Percentiles rank a stretch among this genome's conserved stretches.
These are phyloP conservation scores for Taphrina communis DNA, from an alignment of 1,139 yeast genomes.

Conservation along the genomic window DNA sequence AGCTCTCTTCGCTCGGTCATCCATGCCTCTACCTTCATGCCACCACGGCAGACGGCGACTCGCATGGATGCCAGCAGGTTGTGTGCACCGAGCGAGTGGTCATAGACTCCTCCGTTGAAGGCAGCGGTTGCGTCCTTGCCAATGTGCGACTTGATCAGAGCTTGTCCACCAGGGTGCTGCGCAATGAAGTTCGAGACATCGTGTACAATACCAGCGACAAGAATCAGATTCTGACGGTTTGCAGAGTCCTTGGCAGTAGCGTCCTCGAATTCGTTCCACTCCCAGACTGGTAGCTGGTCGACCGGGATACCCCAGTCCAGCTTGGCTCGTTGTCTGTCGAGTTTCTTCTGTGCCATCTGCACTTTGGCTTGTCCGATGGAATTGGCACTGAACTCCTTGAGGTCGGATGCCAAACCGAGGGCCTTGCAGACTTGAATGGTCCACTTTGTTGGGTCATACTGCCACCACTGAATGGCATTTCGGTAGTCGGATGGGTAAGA, in stretches of 20 bases:
- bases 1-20: constrained; percentile 60
- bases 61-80: constrained; percentile 94
- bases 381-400: constrained; percentile 90
- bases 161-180: constrained; percentile 98
- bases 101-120: constrained; percentile 96
- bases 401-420: constrained; percentile 84
- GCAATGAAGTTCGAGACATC: constrained; percentile 82
- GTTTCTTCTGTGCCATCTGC: constrained; percentile 95
- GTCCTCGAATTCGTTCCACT: constrained; percentile 77
- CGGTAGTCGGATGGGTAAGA: constrained; percentile 99
- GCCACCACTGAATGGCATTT: constrained; percentile 97
- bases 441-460: constrained; percentile 94
- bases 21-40: constrained; percentile 78
- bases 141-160: constrained; percentile 79
- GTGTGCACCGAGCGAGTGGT: constrained; percentile 97
- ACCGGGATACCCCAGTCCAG: constrained; percentile 94
- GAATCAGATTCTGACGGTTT: constrained; percentile 63
- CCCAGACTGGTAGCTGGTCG: constrained; percentile 87
- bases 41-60: constrained; percentile 90
- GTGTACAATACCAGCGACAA: constrained; percentile 93
- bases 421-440: constrained; percentile 72
- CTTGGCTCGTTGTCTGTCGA: constrained; percentile 75
- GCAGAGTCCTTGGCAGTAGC: constrained; percentile 58
- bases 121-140: constrained; percentile 98
- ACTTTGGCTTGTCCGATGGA: constrained; percentile 95